Conservation (phyloP, 345 rosid genomes). For the Xanthoceras sorbifolium region DNA sequence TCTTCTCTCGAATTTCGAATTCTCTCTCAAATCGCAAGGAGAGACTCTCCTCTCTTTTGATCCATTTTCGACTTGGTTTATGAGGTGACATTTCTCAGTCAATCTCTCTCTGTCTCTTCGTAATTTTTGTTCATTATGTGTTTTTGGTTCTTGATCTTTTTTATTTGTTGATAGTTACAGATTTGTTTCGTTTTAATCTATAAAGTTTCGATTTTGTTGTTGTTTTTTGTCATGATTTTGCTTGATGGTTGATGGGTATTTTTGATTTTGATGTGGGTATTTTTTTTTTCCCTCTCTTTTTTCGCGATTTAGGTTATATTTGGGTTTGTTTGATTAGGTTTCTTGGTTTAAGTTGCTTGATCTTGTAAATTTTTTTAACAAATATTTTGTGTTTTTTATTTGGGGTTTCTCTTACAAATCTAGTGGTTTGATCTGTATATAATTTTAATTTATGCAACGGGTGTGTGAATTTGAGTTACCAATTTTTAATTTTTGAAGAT, state of each 20-base stretch:
- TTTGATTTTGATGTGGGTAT: neutral
- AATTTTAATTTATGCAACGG: neutral
- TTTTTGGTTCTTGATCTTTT: neutral
- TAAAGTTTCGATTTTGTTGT: neutral
- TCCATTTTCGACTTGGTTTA: constrained; percentile 41
- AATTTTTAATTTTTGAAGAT: neutral
- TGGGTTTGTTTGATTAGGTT: neutral
- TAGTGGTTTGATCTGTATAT: neutral
- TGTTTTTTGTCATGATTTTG: neutral
- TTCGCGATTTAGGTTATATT: neutral
- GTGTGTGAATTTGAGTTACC: neutral
- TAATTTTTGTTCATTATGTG: neutral
- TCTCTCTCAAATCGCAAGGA: constrained; percentile 8
- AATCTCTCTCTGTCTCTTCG: neutral
- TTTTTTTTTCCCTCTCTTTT: neutral
- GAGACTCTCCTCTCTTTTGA: constrained; percentile 31
- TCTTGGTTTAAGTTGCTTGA: neutral
- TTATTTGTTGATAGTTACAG: neutral
- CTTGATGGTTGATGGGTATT: neutral
- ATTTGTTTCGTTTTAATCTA: neutral
- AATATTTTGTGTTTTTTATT: neutral
- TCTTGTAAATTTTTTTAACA: neutral
- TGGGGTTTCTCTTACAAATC: neutral
- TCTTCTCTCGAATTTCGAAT: neutral
- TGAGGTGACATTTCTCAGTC: constrained; percentile 35